Percentiles rank a stretch among this genome's conserved stretches.
phyloP scores from a whole-genome alignment of 352 stramenopile genomes.

The Pythium phragmiticola region DNA sequence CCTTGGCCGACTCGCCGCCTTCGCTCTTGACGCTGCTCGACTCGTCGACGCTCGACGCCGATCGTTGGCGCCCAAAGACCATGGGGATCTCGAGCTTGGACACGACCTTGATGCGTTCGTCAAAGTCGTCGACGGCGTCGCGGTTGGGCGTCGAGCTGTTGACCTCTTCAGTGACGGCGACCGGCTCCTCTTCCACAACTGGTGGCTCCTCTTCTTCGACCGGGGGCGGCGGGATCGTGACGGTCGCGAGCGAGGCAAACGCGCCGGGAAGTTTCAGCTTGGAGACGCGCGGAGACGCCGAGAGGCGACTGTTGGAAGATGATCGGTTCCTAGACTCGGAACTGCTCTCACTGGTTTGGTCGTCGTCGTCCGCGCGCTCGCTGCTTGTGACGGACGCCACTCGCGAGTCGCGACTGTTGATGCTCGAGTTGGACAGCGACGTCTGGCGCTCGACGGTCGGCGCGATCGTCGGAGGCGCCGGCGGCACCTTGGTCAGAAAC shows the following conservation, averaged over 20 bases:
- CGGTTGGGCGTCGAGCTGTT: slow-evolving; percentile 9
- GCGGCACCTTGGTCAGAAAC: slow-evolving; percentile 70
- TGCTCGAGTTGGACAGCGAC: slow-evolving; percentile 18
- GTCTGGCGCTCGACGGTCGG: slow-evolving; percentile 20
- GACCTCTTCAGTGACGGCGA: background rate
- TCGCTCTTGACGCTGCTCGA: background rate
- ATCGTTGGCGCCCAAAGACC: slow-evolving; percentile 24
- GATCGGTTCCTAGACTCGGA: background rate
- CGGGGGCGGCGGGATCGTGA: background rate
- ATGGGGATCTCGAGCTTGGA: slow-evolving; percentile 27
- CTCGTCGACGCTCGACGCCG: slow-evolving; percentile 9
- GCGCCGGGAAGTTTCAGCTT: slow-evolving; percentile 27
- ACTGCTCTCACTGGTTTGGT: background rate
- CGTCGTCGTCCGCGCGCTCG: slow-evolving; percentile 30
- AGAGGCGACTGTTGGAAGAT: background rate
- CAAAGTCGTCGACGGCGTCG: slow-evolving; percentile 29
- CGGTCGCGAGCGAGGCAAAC: slow-evolving; percentile 11
- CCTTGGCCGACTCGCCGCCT: slow-evolving; percentile 3
- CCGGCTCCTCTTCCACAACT: background rate
- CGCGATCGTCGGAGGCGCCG: slow-evolving; percentile 17
- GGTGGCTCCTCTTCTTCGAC: slow-evolving; percentile 23
- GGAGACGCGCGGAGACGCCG: slow-evolving; percentile 11
- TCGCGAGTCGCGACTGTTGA: background rate
- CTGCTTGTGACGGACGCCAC: slow-evolving; percentile 22
- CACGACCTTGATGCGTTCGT: slow-evolving; percentile 8